Base-by-base conservation (phyloP, 305 asterid genomes). In the Fraxinus nigra region DNA sequence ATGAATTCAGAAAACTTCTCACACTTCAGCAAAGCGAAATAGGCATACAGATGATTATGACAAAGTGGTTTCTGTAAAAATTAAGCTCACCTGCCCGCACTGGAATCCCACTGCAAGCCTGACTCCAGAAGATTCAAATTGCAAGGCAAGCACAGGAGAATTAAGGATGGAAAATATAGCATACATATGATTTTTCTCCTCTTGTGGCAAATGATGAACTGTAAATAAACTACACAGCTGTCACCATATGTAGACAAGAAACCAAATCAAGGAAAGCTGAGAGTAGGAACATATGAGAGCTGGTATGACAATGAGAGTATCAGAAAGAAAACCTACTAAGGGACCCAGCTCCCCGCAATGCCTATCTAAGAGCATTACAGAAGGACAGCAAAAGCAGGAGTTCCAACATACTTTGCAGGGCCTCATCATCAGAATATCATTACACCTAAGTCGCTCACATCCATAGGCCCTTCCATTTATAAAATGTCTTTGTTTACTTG, bases 61-160 rank as follows among this genome's bases (percentile, higher is more conserved):
- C 28, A 54, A 54, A 76, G 61, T 28, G 75, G 37, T 38, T 46
- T 72, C 10, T 28, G 61, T 24, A 79, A 76, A 82, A 67, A 75
- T 63, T 78, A 51, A 22, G 33, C 83, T 67, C 80, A 91, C 99
- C 97, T 90, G 90, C 78, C 99, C 97, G 86, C 89, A 88, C 77
- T 90, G 97, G 85, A 87, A 92, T 85, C 97, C 98, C 43, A 87
- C 97, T 35, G 90, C 90, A 82, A 97, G 95, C 87, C 86, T 91
- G 85, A 77, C 88, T 26, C 96, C 97, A 82, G 92, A 89, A 78
- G 87, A 80, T 77, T 89, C 81, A 87, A 91, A 91, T 83, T 84
- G 86, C 80, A 97, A 86, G 85, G 89, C 89, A 84, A 87, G 83
- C 77, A 97, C 96, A 78, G 97, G 92, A 83, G 98, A 94, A 80